Evolutionary conservation across 176 grass and related monocot genomes (phyloP), one percentile per base, ranked within the genome.

Genomic region (Areca catechu): DNA sequence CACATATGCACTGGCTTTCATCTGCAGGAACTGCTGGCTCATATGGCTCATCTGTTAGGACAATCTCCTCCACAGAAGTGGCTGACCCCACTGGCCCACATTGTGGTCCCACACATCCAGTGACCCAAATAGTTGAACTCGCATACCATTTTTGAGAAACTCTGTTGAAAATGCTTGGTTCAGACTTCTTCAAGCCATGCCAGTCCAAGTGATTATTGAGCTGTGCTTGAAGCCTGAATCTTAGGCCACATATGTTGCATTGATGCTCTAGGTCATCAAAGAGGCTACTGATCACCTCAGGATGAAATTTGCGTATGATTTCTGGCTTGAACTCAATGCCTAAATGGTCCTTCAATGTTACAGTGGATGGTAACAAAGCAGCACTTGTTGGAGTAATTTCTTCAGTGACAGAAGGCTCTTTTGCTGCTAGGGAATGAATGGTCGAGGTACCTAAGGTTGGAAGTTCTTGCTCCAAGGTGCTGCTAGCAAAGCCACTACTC

Each of bases 1-100:
- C 79, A 85, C 93, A 98, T 48, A 98, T 68, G 58, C 79, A 74
- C 77, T 98, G 93, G 3, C 62, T 92, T 63, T 98, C 88, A 51
- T 98, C 93, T 73, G 93, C 84, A 59, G 87, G 84, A 59, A 92
- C 87, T 81, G 92, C 83, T 23, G 66, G 72, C 56, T 76, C 81
- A 59, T 72, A 82, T 19, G 18, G 34, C 75, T 98, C 84, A 22
- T 85, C 93, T 7, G 25, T 54, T 24, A 24, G 63, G 25, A 57
- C 71, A 60, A 85, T 48, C 56, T 89, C 88, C 24, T 24, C 53
- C 57, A 82, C 56, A 63, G 62, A 83, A 71, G 25, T 61, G 79
- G 19, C 54, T 52, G 51, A 68, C 30, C 72, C 68, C 63, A 69
- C 29, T n/a, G 16, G 16, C 19, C 51, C 63, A 22, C 58, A 71